Base-by-base conservation (phyloP, 2,329 filamentous ascomycete species). In the Hirsutella thompsonii region DNA sequence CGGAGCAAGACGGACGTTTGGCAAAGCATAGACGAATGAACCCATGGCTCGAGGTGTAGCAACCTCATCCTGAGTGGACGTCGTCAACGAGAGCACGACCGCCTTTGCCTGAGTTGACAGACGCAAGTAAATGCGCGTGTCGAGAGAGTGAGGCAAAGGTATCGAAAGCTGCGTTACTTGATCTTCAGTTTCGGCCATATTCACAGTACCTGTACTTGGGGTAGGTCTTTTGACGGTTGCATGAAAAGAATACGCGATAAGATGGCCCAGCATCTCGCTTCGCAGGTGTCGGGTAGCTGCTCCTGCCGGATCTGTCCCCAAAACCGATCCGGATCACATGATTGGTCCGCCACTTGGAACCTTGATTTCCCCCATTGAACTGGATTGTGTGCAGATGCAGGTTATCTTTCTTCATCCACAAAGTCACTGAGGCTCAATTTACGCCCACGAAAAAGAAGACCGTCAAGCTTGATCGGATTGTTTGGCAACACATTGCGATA, bases 1-100 rank as follows among this genome's bases (percentile, higher is more conserved):
- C 35, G n/a, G 16, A 14, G 36, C 34, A 34, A 18, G 18, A 20
- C 41, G 20, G 20, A 94, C 92, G 64, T 94, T 83, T 14, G 92
- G 90, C 58, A 98, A 76, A 3, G 89, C 85, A 57, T 94, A 96
- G 36, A 96, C 85, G 55, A 96, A 90, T 38, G 87, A 94, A 3
- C 92, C 90, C 61, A 96, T 72, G 38, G 73, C 66, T 33, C 73
- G 65, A 8, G 68, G 57, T 8, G 61, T 55, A 11, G 64, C 64
- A n/a, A 61, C 57, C 34, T 76, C 70, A 40, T 74, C 74, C 42
- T 66, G 64, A 20, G 69, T 57, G 3, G 71, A 67, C 0, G 78
- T 81, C 1, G 76, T 76, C 36, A 82, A 61, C 52, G 77, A 76
- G n/a, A 82, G 57, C 41, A 77, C 58, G 42, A 80, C 60, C 23